Evolutionary conservation across 31 red algal genomes (phyloP).

Genomic region (Endocladia muricata): DNA sequence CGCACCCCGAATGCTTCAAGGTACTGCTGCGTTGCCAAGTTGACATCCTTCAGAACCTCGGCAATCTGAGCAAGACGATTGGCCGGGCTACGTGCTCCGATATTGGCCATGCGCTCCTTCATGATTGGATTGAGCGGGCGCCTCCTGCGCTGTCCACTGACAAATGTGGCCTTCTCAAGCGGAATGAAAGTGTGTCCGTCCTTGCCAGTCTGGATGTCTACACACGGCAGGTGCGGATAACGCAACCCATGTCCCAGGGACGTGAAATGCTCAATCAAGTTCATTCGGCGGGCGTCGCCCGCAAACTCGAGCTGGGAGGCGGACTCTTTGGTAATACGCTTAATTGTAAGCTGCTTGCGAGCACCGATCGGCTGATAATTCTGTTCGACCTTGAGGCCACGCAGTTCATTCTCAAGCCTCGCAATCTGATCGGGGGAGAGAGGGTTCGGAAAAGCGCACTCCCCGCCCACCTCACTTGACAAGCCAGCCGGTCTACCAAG

Average conservation of each 20-base stretch:
- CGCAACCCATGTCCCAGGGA: slow-evolving; percentile 13
- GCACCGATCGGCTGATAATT: slow-evolving; percentile 4
- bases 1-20: slow-evolving; percentile 61
- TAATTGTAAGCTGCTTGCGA: slow-evolving; percentile 27
- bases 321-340: slow-evolving; percentile 29
- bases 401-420: slow-evolving; percentile 52
- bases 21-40: slow-evolving; percentile 44
- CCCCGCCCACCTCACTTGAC: not conserved
- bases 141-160: slow-evolving; percentile 44
- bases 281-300: not conserved
- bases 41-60: slow-evolving; percentile 31
- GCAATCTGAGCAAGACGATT: slow-evolving; percentile 33
- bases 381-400: slow-evolving; percentile 44
- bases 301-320: slow-evolving; percentile 47
- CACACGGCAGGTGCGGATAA: slow-evolving; percentile 58
- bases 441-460: not conserved
- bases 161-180: slow-evolving; percentile 54
- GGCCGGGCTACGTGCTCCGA: slow-evolving; percentile 26
- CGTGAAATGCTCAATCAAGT: slow-evolving; percentile 43
- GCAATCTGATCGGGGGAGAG: slow-evolving; percentile 20
- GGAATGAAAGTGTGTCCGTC: slow-evolving; percentile 44
- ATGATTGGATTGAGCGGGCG: slow-evolving; percentile 23
- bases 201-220: slow-evolving; percentile 41
- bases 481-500: not conserved
- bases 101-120: slow-evolving; percentile 57